Conservation (phyloP, 2,329 filamentous ascomycete genomes). For the Emergomyces africanus region DNA sequence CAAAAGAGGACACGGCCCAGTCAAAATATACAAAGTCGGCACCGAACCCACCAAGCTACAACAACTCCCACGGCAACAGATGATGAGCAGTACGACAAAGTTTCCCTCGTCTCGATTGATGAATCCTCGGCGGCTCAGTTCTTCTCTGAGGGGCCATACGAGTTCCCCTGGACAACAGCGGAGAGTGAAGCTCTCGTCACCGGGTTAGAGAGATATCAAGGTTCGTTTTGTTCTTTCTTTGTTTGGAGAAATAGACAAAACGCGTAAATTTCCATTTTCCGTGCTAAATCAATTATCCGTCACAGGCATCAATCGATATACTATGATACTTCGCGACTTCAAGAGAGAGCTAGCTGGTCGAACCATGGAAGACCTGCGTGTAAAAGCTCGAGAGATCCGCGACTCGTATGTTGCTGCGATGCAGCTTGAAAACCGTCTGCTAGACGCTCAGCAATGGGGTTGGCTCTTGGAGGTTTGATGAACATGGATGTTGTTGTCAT, state of each 20-base stretch:
- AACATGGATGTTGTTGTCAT: not conserved
- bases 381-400: constrained; percentile 1
- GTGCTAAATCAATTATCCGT: not conserved
- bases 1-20: not conserved
- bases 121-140: too few species aligned
- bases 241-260: not conserved
- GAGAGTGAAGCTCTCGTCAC: constrained; percentile 1
- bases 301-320: constrained; percentile 2
- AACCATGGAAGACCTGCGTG: constrained; percentile 1
- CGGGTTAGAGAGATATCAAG: constrained; percentile 4
- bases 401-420: constrained; percentile 4
- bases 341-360: not conserved
- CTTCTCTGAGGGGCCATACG: not conserved
- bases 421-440: not conserved
- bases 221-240: not conserved
- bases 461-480: constrained; percentile 4
- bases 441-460: not conserved
- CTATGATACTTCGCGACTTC: constrained; percentile 1
- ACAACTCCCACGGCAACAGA: not conserved
- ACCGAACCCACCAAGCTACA: not conserved
- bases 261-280: too few species aligned
- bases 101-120: not conserved
- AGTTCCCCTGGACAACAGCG: not conserved
- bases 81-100: not conserved
- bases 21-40: not conserved